A percentile compares a stretch with the other conserved stretches of the same genome.
Conservation (phyloP, 495 filamentous ascomycete species). For the Apiosordaria backusii region DNA sequence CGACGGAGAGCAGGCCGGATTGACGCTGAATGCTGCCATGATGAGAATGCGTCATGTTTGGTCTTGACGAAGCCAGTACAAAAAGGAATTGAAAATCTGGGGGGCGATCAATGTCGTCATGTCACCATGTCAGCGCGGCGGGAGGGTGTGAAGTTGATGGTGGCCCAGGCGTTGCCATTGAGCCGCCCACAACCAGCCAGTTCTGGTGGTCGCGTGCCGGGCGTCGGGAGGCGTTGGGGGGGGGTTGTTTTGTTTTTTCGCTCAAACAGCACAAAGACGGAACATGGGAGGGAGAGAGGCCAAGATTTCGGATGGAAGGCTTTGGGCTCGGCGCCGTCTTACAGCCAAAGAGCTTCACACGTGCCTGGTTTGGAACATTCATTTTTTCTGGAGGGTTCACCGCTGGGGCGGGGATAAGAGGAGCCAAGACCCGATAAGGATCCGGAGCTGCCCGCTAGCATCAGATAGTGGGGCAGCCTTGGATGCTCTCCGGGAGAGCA, state of each 20-base stretch:
- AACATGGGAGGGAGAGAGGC: too few relatives aligned
- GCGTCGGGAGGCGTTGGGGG: neutral
- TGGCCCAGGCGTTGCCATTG: neutral
- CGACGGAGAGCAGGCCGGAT: too few relatives aligned
- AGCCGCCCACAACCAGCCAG: neutral
- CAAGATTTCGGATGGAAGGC: neutral
- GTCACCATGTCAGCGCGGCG: neutral
- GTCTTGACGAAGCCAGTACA: too few relatives aligned
- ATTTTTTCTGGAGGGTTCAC: neutral
- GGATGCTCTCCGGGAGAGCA: too few relatives aligned
- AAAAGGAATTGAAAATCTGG: too few relatives aligned
- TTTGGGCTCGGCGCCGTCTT: neutral
- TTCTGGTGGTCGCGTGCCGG: neutral
- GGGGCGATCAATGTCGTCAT: neutral
- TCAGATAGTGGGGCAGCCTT: neutral
- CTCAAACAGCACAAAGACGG: neutral
- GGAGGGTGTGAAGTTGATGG: neutral
- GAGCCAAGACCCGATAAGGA: neutral
- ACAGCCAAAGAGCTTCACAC: neutral
- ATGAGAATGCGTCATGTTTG: too few relatives aligned
- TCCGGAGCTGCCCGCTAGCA: neutral
- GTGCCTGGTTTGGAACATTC: neutral
- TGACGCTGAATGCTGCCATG: too few relatives aligned
- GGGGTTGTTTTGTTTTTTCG: too few relatives aligned
- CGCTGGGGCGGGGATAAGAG: neutral